phyloP scores from a whole-genome alignment of 768 basidiomycete genomes.

The Chlorophyllum brunneum region DNA sequence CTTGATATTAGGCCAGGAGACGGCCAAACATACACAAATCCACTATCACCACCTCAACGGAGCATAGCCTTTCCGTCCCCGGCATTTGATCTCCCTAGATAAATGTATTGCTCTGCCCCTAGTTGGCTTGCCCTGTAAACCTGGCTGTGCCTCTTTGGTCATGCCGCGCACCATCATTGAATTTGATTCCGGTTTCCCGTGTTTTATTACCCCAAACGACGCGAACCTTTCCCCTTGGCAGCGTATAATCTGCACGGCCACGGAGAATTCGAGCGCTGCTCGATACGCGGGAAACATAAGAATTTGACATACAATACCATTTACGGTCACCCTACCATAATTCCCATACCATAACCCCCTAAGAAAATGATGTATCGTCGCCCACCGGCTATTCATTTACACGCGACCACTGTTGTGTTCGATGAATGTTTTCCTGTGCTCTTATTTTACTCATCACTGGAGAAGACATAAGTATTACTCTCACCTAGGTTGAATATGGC shows the following conservation, averaged over 20 bases:
- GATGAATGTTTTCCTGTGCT: neutral
- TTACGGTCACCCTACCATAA: no score
- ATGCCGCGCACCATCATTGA: neutral
- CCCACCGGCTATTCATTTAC: no score
- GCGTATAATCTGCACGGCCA: neutral
- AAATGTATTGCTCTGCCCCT: neutral
- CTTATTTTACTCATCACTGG: neutral
- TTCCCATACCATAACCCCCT: no score
- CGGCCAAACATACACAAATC: slow-evolving; percentile 21
- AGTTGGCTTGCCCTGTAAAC: neutral
- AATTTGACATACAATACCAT: no score
- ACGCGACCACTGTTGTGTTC: neutral
- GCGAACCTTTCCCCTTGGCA: neutral
- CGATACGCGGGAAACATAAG: no score
- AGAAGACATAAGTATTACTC: neutral
- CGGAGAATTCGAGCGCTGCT: neutral
- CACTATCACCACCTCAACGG: neutral
- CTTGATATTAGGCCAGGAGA: slow-evolving; percentile 22
- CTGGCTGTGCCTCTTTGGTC: neutral
- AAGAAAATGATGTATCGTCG: no score
- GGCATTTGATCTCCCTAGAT: neutral
- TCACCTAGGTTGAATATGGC: neutral
- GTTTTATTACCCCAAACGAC: neutral
- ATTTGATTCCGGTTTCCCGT: neutral
- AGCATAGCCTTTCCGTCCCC: slow-evolving; percentile 3